Percentiles rank a stretch among this genome's conserved stretches.
Conservation (phyloP, 2,329 filamentous ascomycete genomes). For the Macrophomina pseudophaseolina region DNA sequence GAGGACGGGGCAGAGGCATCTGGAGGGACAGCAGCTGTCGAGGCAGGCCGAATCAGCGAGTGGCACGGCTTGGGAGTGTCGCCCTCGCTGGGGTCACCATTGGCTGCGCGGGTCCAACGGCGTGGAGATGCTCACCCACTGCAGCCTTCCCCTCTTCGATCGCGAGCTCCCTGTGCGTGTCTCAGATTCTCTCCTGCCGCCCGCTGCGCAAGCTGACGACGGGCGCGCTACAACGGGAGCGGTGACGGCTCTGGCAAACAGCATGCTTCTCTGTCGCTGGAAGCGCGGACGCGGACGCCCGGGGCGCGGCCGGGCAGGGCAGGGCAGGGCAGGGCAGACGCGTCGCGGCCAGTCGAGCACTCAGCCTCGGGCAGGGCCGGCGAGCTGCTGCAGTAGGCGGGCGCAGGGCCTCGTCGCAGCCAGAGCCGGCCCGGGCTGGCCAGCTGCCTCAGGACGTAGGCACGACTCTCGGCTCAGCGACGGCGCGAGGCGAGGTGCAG, state of each 20-base stretch:
- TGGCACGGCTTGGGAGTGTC: constrained; percentile 28
- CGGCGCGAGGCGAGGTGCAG: not conserved
- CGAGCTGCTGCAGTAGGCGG: not conserved
- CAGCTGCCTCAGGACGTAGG: constrained; percentile 6
- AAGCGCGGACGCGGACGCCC: not conserved
- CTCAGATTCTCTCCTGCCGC: constrained; percentile 15
- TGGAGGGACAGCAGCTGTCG: constrained; percentile 24
- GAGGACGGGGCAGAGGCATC: constrained; percentile 3
- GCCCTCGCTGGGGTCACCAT: constrained; percentile 21
- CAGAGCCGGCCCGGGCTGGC: constrained; percentile 7
- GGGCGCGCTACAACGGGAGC: constrained; percentile 8
- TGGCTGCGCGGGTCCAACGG: constrained; percentile 28
- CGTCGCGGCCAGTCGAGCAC: constrained; percentile 6
- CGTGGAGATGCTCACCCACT: constrained; percentile 26
- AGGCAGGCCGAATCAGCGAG: constrained; percentile 27
- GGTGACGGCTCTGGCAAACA: constrained; percentile 10
- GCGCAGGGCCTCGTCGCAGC: constrained; percentile 16
- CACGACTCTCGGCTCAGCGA: not conserved
- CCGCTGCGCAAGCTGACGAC: constrained; percentile 22
- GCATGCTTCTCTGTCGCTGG: not conserved
- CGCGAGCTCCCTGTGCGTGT: constrained; percentile 19
- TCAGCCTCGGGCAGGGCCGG: constrained; percentile 15
- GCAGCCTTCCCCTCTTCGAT: constrained; percentile 23
- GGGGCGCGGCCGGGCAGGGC: not conserved
- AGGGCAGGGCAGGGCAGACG: not conserved